phyloP scores from a whole-genome alignment of 768 basidiomycete genomes.

The Obba rivulosa region DNA sequence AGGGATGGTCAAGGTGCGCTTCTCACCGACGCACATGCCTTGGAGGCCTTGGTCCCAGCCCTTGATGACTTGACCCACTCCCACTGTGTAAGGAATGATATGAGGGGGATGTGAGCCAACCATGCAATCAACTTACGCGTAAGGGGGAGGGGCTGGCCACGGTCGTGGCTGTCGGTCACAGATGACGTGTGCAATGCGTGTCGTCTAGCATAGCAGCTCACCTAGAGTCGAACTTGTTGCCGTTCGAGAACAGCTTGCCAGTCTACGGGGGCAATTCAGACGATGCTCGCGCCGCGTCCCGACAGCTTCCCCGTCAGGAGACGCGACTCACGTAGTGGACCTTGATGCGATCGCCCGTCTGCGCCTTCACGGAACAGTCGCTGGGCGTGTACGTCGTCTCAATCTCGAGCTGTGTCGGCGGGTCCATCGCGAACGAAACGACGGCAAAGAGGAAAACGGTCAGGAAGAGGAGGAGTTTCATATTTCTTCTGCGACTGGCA shows the following conservation, averaged over 20 bases:
- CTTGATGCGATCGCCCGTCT: slow-evolving; percentile 56
- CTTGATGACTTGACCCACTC: slow-evolving; percentile 73
- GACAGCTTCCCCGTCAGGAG: background rate
- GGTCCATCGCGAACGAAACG: slow-evolving; percentile 39
- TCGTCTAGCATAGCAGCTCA: slow-evolving; percentile 23
- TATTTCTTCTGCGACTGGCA: no score
- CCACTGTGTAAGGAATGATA: slow-evolving; percentile 41
- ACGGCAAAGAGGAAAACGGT: slow-evolving; percentile 42
- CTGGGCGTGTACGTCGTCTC: slow-evolving; percentile 57
- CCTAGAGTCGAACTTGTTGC: slow-evolving; percentile 90
- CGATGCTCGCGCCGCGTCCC: no score
- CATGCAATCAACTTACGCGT: slow-evolving; percentile 47
- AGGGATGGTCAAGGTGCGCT: slow-evolving; percentile 86
- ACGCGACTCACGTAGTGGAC: slow-evolving; percentile 71
- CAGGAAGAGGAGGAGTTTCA: slow-evolving; percentile 39
- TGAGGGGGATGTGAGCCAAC: background rate
- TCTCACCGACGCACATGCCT: slow-evolving; percentile 86
- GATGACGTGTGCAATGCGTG: background rate
- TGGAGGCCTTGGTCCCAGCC: slow-evolving; percentile 82
- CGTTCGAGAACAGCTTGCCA: slow-evolving; percentile 70
- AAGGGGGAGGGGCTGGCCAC: slow-evolving; percentile 68
- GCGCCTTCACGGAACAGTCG: slow-evolving; percentile 48
- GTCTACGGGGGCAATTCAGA: slow-evolving; percentile 43
- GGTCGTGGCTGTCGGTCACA: slow-evolving; percentile 48
- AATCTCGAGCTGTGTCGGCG: slow-evolving; percentile 53